phyloP scores from a whole-genome alignment of 306 rosid species.

The Vigna mungo region DNA sequence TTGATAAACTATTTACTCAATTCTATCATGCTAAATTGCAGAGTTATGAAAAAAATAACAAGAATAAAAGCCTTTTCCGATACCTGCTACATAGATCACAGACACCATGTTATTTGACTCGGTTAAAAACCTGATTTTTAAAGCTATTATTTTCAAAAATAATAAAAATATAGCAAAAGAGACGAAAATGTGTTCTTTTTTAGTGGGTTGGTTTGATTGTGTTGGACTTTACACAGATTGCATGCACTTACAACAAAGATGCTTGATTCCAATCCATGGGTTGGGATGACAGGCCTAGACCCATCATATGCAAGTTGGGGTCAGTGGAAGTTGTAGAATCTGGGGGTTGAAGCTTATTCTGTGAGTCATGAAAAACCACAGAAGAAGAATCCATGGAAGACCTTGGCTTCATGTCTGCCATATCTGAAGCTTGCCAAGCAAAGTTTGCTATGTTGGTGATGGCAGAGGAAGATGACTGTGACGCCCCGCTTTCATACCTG shows the following conservation, averaged over 20 bases:
- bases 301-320: conserved; percentile 86
- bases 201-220: neutral
- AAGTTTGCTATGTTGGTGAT: conserved; percentile 67
- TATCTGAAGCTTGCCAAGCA: conserved; percentile 67
- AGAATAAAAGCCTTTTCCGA: neutral
- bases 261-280: conserved; percentile 86
- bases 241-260: conserved; percentile 71
- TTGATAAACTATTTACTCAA: neutral
- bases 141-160: neutral
- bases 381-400: conserved; percentile 72
- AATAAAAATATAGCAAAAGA: neutral
- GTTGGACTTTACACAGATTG: neutral
- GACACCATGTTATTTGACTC: neutral
- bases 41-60: too few species aligned
- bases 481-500: conserved; percentile 71
- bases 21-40: neutral
- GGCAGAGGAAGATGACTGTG: conserved; percentile 73
- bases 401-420: conserved; percentile 67
- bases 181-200: neutral
- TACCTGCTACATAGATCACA: neutral
- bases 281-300: conserved; percentile 82
- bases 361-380: conserved; percentile 57
- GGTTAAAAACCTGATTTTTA: neutral
- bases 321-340: conserved; percentile 56
- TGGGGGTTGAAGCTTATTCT: conserved; percentile 52